A percentile compares a stretch with the other conserved stretches of the same genome.
Evolutionary conservation across 768 basidiomycete genomes (phyloP).

Genomic region (Tylopilus sp.): DNA sequence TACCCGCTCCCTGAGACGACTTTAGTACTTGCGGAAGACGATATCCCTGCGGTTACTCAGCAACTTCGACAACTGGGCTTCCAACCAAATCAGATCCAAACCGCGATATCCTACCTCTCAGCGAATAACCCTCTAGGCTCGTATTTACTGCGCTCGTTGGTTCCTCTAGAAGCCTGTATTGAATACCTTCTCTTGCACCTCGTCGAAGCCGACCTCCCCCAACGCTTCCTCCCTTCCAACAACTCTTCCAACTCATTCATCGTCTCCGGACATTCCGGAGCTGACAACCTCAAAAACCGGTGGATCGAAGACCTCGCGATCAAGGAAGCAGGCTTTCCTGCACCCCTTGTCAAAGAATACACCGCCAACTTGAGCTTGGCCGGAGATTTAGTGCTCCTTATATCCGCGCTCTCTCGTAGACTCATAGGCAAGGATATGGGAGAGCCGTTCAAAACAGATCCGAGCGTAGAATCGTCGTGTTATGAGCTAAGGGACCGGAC

Average conservation of each 20-base stretch:
- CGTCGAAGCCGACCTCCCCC: slow-evolving; percentile 86
- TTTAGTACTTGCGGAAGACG: slow-evolving; percentile 40
- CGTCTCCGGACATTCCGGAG: slow-evolving; percentile 59
- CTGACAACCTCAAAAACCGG: slow-evolving; percentile 60
- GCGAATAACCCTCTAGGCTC: slow-evolving; percentile 54
- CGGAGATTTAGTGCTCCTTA: slow-evolving; percentile 52
- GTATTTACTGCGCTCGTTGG: slow-evolving; percentile 54
- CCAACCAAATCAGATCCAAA: slow-evolving; percentile 47
- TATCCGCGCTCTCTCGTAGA: slow-evolving; percentile 50
- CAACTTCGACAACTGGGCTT: slow-evolving; percentile 72
- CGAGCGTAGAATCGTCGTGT: slow-evolving; percentile 17
- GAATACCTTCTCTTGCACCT: slow-evolving; percentile 81
- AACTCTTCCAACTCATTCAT: slow-evolving; percentile 72
- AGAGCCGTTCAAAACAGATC: slow-evolving; percentile 32
- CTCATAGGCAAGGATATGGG: slow-evolving; percentile 46
- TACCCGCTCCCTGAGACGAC: slow-evolving; percentile 41
- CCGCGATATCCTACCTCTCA: slow-evolving; percentile 55
- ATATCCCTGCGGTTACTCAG: slow-evolving; percentile 39
- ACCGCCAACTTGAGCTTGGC: slow-evolving; percentile 35
- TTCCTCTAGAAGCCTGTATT: slow-evolving; percentile 73
- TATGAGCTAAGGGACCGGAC: slow-evolving; percentile 13
- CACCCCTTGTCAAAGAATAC: slow-evolving; percentile 60
- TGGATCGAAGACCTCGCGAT: slow-evolving; percentile 80
- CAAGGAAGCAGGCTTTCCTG: slow-evolving; percentile 83
- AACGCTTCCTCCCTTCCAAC: slow-evolving; percentile 58